Conservation (phyloP, 768 basidiomycete species). For the Lactarius psammicola region DNA sequence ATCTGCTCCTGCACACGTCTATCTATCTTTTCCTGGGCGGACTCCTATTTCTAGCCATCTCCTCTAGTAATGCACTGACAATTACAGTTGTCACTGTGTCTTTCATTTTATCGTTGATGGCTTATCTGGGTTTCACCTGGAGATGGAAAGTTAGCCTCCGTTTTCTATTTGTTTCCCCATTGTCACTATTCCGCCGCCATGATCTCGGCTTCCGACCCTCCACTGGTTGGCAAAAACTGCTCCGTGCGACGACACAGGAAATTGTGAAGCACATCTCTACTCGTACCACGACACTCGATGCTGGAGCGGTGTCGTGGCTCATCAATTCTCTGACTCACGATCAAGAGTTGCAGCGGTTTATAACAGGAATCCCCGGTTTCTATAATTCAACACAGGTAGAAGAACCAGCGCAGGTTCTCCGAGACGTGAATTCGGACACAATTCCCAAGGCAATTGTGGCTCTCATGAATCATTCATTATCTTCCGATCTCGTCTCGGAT, state of each 20-base stretch:
- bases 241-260: background rate
- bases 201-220: background rate
- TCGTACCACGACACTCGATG: background rate
- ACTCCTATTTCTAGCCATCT: no score
- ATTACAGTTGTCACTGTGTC: no score
- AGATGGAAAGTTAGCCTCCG: no score
- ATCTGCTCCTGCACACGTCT: no score
- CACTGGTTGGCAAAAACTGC: background rate
- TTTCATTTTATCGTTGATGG: no score
- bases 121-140: no score
- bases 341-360: constrained; percentile 9
- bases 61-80: no score
- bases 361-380: constrained; percentile 7
- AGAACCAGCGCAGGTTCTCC: constrained; percentile 1
- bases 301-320: background rate
- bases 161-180: no score
- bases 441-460: constrained; percentile 1
- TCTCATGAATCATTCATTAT: constrained; percentile 5
- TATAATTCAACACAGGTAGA: constrained; percentile 10
- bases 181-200: background rate
- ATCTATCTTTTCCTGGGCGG: no score
- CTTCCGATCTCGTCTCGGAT: background rate
- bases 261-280: background rate
- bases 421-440: background rate
- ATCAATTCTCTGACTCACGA: constrained; percentile 6